Percentiles rank a stretch among this genome's conserved stretches.
These are phyloP conservation scores for Artemisia argyi DNA, from an alignment of 129 eudicot genomes.

Conservation along the genomic window DNA sequence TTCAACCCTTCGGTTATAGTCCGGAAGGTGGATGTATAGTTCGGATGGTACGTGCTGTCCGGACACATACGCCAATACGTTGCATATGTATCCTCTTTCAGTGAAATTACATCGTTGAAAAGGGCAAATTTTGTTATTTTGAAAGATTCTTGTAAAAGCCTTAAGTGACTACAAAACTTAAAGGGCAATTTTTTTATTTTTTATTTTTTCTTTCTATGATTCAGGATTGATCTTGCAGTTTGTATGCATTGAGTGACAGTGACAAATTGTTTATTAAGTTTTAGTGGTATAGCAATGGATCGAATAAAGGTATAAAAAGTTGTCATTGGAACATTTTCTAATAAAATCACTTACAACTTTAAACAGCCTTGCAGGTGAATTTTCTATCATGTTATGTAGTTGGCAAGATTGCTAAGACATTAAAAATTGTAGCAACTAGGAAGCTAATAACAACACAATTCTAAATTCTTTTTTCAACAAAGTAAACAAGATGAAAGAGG, in stretches of 20 bases:
- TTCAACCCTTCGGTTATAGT: too few species aligned
- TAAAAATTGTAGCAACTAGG: background rate
- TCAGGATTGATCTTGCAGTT: background rate
- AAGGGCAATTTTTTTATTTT: too few species aligned
- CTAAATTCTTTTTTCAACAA: background rate
- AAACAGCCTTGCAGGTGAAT: constrained; percentile 22
- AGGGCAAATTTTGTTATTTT: too few species aligned
- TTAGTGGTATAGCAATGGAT: constrained; percentile 15
- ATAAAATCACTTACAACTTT: constrained; percentile 16
- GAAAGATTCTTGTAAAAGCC: too few species aligned
- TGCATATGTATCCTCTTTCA: too few species aligned
- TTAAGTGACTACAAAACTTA: too few species aligned
- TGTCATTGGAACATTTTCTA: background rate
- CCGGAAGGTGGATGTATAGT: too few species aligned
- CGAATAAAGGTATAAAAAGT: background rate
- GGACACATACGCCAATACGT: too few species aligned
- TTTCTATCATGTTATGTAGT: background rate
- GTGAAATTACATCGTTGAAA: too few species aligned
- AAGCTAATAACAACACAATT: constrained; percentile 7
- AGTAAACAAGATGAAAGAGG: background rate
- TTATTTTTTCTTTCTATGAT: too few species aligned
- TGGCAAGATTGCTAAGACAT: background rate
- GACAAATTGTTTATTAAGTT: constrained; percentile 2
- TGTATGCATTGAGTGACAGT: background rate
- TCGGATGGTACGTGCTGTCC: too few species aligned